phyloP scores from a whole-genome alignment of 441 rosid genomes.

The Kokia cookei region DNA sequence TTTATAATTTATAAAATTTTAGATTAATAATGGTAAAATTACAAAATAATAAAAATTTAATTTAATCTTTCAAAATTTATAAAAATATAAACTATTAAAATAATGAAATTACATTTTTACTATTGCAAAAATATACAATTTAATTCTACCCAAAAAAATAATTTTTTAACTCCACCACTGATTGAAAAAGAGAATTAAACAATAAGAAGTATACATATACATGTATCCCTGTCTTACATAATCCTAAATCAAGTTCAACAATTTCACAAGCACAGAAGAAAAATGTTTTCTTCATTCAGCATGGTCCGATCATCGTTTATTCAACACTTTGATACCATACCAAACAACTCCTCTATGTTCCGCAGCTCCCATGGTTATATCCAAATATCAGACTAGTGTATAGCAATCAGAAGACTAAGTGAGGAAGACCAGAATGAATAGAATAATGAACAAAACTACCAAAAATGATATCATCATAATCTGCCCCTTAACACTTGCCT shows the following conservation, averaged over 20 bases:
- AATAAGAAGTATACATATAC: background rate
- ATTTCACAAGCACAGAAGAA: background rate
- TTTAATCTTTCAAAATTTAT: too few species aligned
- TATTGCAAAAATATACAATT: too few species aligned
- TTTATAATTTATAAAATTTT: too few species aligned
- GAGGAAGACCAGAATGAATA: conserved; percentile 86
- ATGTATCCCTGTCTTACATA: background rate
- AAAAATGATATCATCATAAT: conserved; percentile 88
- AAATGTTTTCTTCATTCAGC: background rate
- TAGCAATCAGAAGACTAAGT: conserved; percentile 29
- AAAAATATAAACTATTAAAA: too few species aligned
- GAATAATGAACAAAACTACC: conserved; percentile 72
- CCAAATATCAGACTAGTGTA: background rate
- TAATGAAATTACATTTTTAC: too few species aligned
- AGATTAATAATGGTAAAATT: too few species aligned
- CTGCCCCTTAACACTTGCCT: conserved; percentile 90
- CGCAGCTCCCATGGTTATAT: background rate
- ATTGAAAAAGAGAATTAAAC: background rate
- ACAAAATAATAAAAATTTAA: too few species aligned
- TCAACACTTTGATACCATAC: background rate
- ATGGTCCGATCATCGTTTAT: background rate
- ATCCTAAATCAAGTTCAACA: background rate
- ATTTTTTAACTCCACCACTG: too few species aligned
- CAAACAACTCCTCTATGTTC: background rate
- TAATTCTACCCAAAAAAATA: too few species aligned